Evolutionary conservation across 192 early-diverging fungal species (phyloP).

Genomic region (Phlyctochytrium arcticum): DNA sequence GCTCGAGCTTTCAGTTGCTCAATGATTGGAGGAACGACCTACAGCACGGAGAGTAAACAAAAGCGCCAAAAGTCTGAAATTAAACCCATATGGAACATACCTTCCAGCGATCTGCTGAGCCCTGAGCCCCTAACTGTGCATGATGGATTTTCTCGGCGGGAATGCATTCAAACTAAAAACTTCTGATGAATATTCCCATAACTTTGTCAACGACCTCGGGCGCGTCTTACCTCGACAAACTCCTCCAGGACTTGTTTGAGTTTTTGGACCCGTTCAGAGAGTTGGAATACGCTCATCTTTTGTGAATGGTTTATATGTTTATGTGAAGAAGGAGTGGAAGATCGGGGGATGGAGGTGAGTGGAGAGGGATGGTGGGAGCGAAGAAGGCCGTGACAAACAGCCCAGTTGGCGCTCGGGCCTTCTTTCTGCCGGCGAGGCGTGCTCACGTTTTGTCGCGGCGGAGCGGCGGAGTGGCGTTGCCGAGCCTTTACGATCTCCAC

Average conservation of each 20-base stretch:
- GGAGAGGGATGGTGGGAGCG: too few relatives aligned
- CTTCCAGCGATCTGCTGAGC: constrained; percentile 78
- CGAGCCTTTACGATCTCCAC: too few relatives aligned
- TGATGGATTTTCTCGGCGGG: constrained; percentile 80
- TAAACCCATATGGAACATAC: constrained; percentile 23
- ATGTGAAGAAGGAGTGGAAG: too few relatives aligned
- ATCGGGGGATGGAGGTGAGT: too few relatives aligned
- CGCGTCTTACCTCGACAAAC: constrained; percentile 42
- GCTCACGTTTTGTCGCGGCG: too few relatives aligned
- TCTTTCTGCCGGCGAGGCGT: too few relatives aligned
- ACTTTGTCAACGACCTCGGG: not conserved
- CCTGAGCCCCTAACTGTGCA: constrained; percentile 60
- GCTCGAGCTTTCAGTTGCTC: constrained; percentile 89
- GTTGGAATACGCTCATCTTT: constrained; percentile 19
- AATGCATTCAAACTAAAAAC: constrained; percentile 76
- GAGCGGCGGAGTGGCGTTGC: too few relatives aligned
- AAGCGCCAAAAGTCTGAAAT: constrained; percentile 9
- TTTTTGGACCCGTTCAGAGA: constrained; percentile 32
- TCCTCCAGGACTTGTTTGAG: constrained; percentile 33
- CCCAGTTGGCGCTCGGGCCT: too few relatives aligned
- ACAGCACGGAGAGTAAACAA: not conserved
- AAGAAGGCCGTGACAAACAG: too few relatives aligned
- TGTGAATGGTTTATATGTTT: too few relatives aligned
- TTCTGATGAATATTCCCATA: not conserved
- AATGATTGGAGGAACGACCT: constrained; percentile 77